Evolutionary conservation across 139 green algal species (phyloP).

Genomic region (Tetraselmis striata): DNA sequence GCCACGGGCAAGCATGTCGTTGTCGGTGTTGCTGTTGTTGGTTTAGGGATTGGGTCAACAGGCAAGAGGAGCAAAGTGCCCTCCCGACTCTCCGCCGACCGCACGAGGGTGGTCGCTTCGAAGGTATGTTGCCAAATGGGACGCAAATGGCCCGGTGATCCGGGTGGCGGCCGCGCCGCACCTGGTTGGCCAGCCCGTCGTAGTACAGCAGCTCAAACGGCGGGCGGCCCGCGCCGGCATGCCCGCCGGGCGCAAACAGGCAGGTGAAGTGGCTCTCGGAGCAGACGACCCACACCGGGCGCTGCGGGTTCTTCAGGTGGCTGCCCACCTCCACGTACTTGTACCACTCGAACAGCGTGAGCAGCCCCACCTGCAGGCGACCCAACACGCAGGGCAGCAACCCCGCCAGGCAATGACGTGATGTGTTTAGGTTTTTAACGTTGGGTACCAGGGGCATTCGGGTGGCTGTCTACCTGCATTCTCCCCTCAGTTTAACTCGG

Average conservation of each 20-base stretch:
- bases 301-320: constrained; percentile 16
- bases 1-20: no score
- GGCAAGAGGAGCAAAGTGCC: not conserved
- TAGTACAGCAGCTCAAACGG: constrained; percentile 21
- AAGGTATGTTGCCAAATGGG: no score
- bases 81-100: no score
- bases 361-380: constrained; percentile 14
- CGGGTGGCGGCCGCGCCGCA: not conserved
- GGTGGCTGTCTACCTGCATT: no score
- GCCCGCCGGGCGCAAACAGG: constrained; percentile 3
- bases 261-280: constrained; percentile 25
- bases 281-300: constrained; percentile 25
- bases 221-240: not conserved
- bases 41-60: not conserved
- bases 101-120: no score
- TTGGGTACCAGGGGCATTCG: no score
- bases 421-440: no score
- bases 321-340: constrained; percentile 16
- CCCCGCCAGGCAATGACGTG: no score
- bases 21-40: no score
- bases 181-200: constrained; percentile 10
- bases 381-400: no score
- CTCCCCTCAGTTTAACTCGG: no score
- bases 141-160: not conserved
- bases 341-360: constrained; percentile 28